Evolutionary conservation across 139 green algal species (phyloP).

Genomic region (Volvox africanus): DNA sequence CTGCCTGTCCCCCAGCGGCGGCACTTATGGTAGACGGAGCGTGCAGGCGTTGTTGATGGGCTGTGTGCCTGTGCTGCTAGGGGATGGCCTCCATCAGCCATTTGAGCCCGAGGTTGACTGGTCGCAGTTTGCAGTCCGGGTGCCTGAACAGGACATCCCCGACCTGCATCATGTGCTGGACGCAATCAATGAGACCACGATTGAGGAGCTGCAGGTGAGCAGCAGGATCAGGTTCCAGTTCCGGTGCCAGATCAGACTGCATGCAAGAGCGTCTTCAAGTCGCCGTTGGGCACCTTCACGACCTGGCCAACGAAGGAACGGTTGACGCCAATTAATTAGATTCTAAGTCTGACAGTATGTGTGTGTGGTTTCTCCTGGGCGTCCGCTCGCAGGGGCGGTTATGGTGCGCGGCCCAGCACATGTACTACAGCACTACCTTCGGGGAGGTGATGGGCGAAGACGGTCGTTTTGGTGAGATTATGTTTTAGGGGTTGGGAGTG

Average conservation of each 20-base stretch:
- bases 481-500: too few relatives aligned
- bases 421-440: constrained; percentile 33
- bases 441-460: constrained; percentile 42
- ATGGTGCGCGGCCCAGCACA: constrained; percentile 39
- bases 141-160: constrained; percentile 49
- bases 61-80: constrained; percentile 52
- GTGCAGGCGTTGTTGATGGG: constrained; percentile 51
- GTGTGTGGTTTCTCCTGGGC: too few relatives aligned
- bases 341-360: too few relatives aligned
- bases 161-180: constrained; percentile 43
- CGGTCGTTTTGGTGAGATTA: constrained; percentile 20
- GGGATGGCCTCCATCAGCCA: constrained; percentile 54
- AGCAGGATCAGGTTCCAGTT: too few relatives aligned
- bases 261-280: too few relatives aligned
- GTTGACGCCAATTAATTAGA: too few relatives aligned
- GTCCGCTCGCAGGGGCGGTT: not conserved
- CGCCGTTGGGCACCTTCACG: too few relatives aligned
- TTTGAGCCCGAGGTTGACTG: constrained; percentile 58
- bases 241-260: not conserved
- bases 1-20: constrained; percentile 46
- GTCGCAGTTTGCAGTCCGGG: constrained; percentile 31
- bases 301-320: too few relatives aligned
- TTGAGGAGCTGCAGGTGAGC: constrained; percentile 41
- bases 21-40: constrained; percentile 46
- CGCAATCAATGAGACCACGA: not conserved